Conservation (phyloP, 1,139 yeast species). For the Yamadazyma triangularis region DNA sequence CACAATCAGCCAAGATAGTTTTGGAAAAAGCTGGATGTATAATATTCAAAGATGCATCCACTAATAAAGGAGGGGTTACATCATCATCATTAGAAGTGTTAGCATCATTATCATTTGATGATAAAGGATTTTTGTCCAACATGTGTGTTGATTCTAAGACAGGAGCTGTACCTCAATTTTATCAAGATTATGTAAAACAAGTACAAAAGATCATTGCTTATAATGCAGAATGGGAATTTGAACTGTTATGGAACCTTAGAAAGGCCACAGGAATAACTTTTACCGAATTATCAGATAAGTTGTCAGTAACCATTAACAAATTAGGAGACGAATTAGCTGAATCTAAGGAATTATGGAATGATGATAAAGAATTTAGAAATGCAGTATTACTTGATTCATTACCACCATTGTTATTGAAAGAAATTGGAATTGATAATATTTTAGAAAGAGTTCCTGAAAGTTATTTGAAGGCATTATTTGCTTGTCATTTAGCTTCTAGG, state of each 20-base stretch:
- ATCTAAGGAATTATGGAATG: conserved; percentile 81
- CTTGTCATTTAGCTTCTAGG: conserved; percentile 83
- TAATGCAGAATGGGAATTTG: conserved; percentile 84
- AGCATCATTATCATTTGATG: conserved; percentile 90
- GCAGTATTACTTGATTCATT: conserved; percentile 73
- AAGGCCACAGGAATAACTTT: conserved; percentile 64
- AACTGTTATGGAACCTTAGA: conserved; percentile 79
- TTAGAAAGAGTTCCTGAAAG: conserved; percentile 80
- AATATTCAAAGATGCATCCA: conserved; percentile 92
- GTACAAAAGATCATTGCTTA: conserved; percentile 72
- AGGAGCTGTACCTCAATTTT: conserved; percentile 63
- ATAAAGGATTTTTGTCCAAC: conserved; percentile 66
- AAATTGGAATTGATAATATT: conserved; percentile 72
- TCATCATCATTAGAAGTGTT: conserved; percentile 93
- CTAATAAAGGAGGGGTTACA: conserved; percentile 98
- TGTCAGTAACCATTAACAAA: conserved; percentile 83
- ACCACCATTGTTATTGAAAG: conserved; percentile 67
- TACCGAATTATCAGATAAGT: conserved; percentile 77
- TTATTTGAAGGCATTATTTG: conserved; percentile 85
- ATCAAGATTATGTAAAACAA: conserved; percentile 74
- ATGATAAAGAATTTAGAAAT: conserved; percentile 73
- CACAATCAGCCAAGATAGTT: conserved; percentile 87
- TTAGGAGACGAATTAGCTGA: conserved; percentile 84
- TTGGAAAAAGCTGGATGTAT: conserved; percentile 85
- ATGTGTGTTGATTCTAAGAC: conserved; percentile 66